Base-by-base conservation (phyloP, 768 basidiomycete species). In the Leucocoprinus birnbaumii region DNA sequence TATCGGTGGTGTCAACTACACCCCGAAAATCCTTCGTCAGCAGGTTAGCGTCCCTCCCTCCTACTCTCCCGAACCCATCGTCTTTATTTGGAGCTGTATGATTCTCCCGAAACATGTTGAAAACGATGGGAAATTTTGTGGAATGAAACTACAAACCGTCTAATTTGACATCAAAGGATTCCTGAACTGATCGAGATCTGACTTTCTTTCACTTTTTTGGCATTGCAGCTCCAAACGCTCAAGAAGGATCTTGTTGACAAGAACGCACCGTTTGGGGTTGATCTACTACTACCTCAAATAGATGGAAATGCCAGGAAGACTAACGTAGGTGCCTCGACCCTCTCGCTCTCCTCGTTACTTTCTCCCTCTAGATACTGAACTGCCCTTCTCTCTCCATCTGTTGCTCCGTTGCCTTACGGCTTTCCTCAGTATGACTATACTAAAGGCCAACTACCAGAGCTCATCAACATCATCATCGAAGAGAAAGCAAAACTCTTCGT, bases 391-490 rank as follows among this genome's bases (percentile, higher is more conserved):
- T n/a, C n/a, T n/a, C n/a, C n/a, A n/a, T 14, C 48, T 60, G 35
- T 61, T 26, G 16, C 51, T 13, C 7, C 24, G 24, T 40, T n/a
- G n/a, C n/a, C n/a, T n/a, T 45, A 18, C 40, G 18, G 22, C 41
- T 26, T 14, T 41, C 38, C 51, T 18, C 58, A 91, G 90, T 84
- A 82, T 55, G 91, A 96, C 67, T 96, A 97, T 71, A 94, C 93
- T 44, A 87, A 89, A 57, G 94, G 94, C 13, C 80, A 91, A 61
- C 80, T 97, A 8, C 76, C 84, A 18, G 89, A 91, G 21, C 80
- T 97, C 26, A 82, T 97, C 53, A 81, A 93, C 59, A 89, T 96
- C 31, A 94, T 98, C 66, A 92, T 96, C 65, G 90, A 95, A 55
- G 93, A 96, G 72, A 91, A 90, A 66, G 73, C 91, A 0, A 72